These are phyloP conservation scores for Rhodamnia argentea DNA, from an alignment of 345 rosid genomes.

Conservation along the genomic window DNA sequence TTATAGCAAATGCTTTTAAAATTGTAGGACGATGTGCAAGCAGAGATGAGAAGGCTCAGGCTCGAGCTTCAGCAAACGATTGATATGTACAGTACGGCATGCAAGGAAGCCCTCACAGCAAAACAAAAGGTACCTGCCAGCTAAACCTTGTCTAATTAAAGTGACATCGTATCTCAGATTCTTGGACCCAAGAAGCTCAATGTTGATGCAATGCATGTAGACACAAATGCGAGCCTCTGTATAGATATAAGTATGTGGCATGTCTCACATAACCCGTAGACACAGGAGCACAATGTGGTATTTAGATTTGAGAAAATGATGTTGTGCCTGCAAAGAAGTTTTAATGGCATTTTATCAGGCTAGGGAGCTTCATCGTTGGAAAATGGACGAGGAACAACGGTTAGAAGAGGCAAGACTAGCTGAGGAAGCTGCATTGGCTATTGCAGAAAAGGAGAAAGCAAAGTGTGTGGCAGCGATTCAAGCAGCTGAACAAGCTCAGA, in stretches of 20 bases:
- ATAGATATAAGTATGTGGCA: background rate
- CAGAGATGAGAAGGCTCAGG: slow-evolving; percentile 74
- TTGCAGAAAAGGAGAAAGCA: slow-evolving; percentile 49
- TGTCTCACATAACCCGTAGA: background rate
- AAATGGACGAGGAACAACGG: slow-evolving; percentile 35
- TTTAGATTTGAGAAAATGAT: background rate
- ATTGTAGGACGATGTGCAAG: slow-evolving; percentile 66
- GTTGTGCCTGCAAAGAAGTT: background rate
- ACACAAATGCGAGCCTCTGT: background rate
- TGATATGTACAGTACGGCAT: slow-evolving; percentile 64
- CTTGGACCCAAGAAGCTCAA: background rate
- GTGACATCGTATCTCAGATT: background rate
- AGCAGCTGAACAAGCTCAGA: slow-evolving; percentile 51
- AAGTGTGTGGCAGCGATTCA: slow-evolving; percentile 49
- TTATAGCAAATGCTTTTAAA: background rate
- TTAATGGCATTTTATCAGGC: slow-evolving; percentile 22
- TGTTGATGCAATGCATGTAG: background rate
- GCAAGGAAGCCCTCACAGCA: slow-evolving; percentile 69
- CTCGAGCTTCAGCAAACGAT: slow-evolving; percentile 66
- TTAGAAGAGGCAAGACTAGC: slow-evolving; percentile 38
- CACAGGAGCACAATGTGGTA: background rate
- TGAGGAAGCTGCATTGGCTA: slow-evolving; percentile 49
- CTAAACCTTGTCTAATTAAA: background rate
- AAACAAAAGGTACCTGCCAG: slow-evolving; percentile 35
- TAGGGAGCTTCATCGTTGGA: slow-evolving; percentile 45